Evolutionary conservation across 257 asterid species (phyloP), one percentile per base, ranked within the genome.

Genomic region (Solanum appendiculatum): DNA sequence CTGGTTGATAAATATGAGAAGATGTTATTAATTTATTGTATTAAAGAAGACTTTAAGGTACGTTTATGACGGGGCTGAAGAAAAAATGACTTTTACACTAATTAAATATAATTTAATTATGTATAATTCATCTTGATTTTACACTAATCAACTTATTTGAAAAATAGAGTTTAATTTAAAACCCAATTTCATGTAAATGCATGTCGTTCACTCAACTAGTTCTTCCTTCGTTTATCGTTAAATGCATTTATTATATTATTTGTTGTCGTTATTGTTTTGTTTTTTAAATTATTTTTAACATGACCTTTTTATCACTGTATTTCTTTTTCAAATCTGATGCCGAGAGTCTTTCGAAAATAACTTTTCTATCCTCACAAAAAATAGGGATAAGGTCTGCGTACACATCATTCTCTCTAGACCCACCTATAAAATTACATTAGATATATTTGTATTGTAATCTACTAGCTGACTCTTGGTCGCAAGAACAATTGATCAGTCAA

Each of bases 41-140:
- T 51, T 44, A 70, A 58, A 31, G 9, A 83, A 70, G 83, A 88
- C 73, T 88, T 51, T 86, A 64, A 88, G 88, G 44, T 88, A 20
- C 73, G 16, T 34, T 11, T 74, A 85, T 80, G 88, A 88, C 42
- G 86, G 69, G 89, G 86, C 51, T 16, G 29, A 81, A 44, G 25
- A 40, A 72, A 58, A 40, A 46, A 44, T 25, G 39, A 25, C 15
- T 78, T 2, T 70, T 60, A 60, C 33, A 23, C 16, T 1, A 10
- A 23, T 60, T 23, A 60, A 5, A 27, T 66, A 66, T 66, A 13
- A 56, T 48, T 16, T 48, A 48, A 15, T 13, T 48, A 48, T 48
- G 20, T 48, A 66, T 3, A 66, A 6, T 66, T 66, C 74, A 27
- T 66, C 74, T n/a, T 13, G 4, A 60, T n/a, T 60, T 60, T n/a